Evolutionary conservation across 495 filamentous ascomycete species (phyloP), one percentile per base, ranked within the genome.

Genomic region (Penicillium paxilli): DNA sequence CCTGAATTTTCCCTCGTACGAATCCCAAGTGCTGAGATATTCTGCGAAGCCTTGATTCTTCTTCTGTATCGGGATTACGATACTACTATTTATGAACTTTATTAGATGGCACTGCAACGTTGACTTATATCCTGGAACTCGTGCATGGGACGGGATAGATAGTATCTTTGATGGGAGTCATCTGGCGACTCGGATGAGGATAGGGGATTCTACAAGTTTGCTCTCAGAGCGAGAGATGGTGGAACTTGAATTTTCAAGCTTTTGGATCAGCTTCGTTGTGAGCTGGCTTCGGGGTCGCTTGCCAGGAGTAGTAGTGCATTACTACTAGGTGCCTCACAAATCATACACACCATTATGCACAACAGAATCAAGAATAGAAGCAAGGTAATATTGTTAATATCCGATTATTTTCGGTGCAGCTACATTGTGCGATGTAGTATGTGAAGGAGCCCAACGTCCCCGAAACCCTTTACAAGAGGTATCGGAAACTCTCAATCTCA

Each of bases 401-500:
- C 26, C 26, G 26, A 30, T 12, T 5, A 8, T 1, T 9, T n/a
- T n/a, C n/a, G n/a, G n/a, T n/a, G n/a, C n/a, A n/a, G n/a, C n/a
- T n/a, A n/a, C n/a, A n/a, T n/a, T n/a, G n/a, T n/a, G n/a, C n/a
- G n/a, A n/a, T n/a, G n/a, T n/a, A n/a, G n/a, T n/a, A n/a, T n/a
- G n/a, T n/a, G n/a, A n/a, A n/a, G n/a, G n/a, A n/a, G n/a, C n/a
- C n/a, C n/a, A n/a, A n/a, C n/a, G n/a, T n/a, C n/a, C n/a, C n/a
- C n/a, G n/a, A n/a, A n/a, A n/a, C n/a, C n/a, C n/a, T 28, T 20
- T 28, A 32, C 5, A 72, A 37, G 22, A 70, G 33, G 62, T 73
- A 69, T 2, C 68, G 57, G 49, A 71, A 73, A 49, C 64, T 67
- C 28, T 66, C 58, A 46, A 71, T 67, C 58, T 73, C 64, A n/a